A percentile compares a stretch with the other conserved stretches of the same genome.
Conservation (phyloP, 495 filamentous ascomycete genomes). For the Copromyces sp. region DNA sequence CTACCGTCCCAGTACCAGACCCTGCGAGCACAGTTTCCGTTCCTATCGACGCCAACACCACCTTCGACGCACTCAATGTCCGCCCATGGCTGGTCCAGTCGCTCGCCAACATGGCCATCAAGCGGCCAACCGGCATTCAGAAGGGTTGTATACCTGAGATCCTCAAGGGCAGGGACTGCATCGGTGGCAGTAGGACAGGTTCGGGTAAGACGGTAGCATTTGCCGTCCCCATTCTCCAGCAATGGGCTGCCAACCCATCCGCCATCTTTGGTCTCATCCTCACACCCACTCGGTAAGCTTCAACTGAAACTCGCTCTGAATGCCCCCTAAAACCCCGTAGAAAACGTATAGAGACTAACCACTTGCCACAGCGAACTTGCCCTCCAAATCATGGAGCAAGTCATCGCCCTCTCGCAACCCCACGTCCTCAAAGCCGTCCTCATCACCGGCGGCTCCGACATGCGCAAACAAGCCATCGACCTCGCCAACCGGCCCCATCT, state of each 20-base stretch:
- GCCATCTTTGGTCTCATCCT: constrained; percentile 84
- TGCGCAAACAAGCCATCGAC: constrained; percentile 78
- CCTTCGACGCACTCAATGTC: constrained; percentile 65
- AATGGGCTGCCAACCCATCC: constrained; percentile 84
- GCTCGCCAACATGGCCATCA: constrained; percentile 77
- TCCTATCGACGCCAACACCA: constrained; percentile 43
- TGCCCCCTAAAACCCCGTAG: neutral
- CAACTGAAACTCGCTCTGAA: too few relatives aligned
- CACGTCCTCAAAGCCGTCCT: constrained; percentile 77
- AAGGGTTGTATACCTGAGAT: constrained; percentile 85
- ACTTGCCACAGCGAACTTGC: constrained; percentile 61
- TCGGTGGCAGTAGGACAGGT: constrained; percentile 87
- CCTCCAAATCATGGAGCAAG: constrained; percentile 90
- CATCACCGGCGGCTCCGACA: constrained; percentile 84
- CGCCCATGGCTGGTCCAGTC: constrained; percentile 85
- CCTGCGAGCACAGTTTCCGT: constrained; percentile 19
- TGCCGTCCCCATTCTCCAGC: constrained; percentile 83
- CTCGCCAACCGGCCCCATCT: constrained; percentile 77
- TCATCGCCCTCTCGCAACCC: constrained; percentile 79
- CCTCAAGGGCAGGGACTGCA: constrained; percentile 80
- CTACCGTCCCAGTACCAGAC: neutral
- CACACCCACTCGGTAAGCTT: constrained; percentile 68
- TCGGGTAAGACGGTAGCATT: constrained; percentile 99
- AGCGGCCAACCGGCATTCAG: constrained; percentile 83
- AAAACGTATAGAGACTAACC: neutral